Evolutionary conservation across 345 rosid genomes (phyloP).

Genomic region (Cardamine resedifolia): DNA sequence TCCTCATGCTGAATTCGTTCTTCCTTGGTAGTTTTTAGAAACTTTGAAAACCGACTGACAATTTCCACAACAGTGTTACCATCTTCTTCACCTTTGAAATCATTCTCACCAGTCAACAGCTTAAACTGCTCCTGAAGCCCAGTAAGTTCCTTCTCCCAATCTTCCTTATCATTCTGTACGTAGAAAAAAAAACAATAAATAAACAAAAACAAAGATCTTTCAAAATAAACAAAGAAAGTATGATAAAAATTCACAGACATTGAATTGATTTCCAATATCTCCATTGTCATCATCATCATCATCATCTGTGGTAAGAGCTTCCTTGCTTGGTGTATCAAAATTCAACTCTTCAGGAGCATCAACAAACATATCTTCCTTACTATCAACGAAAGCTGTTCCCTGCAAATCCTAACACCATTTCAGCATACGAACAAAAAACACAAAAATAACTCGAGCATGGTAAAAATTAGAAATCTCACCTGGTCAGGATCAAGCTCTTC

Average conservation of each 20-base stretch:
- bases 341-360: slow-evolving; percentile 83
- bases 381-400: slow-evolving; percentile 45
- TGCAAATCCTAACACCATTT: neutral
- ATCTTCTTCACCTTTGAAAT: slow-evolving; percentile 33
- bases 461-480: slow-evolving; percentile 24
- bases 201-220: slow-evolving; percentile 3
- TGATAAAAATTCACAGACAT: slow-evolving; percentile 37
- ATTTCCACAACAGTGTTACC: slow-evolving; percentile 39
- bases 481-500: slow-evolving; percentile 36
- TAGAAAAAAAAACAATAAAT: slow-evolving; percentile 21
- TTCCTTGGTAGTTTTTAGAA: slow-evolving; percentile 44
- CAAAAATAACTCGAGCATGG: neutral
- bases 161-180: slow-evolving; percentile 60
- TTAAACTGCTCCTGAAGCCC: slow-evolving; percentile 48
- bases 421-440: neutral
- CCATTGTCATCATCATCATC: slow-evolving; percentile 43
- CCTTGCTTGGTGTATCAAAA: slow-evolving; percentile 49
- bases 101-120: slow-evolving; percentile 36
- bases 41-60: slow-evolving; percentile 50
- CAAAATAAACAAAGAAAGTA: neutral
- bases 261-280: slow-evolving; percentile 31
- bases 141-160: slow-evolving; percentile 43
- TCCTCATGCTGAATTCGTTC: slow-evolving; percentile 48
- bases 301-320: slow-evolving; percentile 41
- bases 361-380: slow-evolving; percentile 85